Evolutionary conservation across 495 filamentous ascomycete species (phyloP), one percentile per base, ranked within the genome.

Genomic region (Amniculicola lignicola): DNA sequence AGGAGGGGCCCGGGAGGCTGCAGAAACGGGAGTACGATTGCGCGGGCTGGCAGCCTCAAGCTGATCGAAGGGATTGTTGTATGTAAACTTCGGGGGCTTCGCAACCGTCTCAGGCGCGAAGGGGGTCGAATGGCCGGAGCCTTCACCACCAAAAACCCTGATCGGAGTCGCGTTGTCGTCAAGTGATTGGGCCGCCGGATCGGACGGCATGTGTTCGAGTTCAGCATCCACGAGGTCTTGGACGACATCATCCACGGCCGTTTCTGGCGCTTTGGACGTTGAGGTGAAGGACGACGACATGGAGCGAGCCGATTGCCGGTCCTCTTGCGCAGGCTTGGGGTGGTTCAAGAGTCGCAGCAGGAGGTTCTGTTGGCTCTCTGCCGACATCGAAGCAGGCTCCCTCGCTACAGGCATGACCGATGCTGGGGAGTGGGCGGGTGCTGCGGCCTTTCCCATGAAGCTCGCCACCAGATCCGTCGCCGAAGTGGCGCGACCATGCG

Each of bases 1-100:
- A 4, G 54, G 31, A 4, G 48, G 21, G 22, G 46, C 12, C 7
- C 44, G 39, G 0, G 61, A 54, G 21, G 56, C 53, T 15, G 64
- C 59, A 12, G 65, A 51, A 19, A 69, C 70, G 22, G 79, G 74
- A 3, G 76, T 74, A 25, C 70, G 75, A 54, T 81, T 83, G 15
- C 79, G 79, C 45, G 85, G 84, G 24, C 82, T 87, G 5, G 83
- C 83, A 6, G 77, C 77, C 54, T 85, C 78, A 24, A 90, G 67
- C 64, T 89, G 82, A 25, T 89, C 87, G 54, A 92, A 90, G 3
- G 88, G 88, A 61, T 90, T 90, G 57, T 85, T 80, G 66, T 89
- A 88, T 24, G 80, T 88, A 71, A 92, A 92, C 22, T 85, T 72
- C 16, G 67, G 65, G 44, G 74, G 69, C 53, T 79, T 79, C n/a